Percentiles rank a stretch among this genome's conserved stretches.
Conservation (phyloP, 495 filamentous ascomycete genomes). For the Annulohypoxylon bovei region DNA sequence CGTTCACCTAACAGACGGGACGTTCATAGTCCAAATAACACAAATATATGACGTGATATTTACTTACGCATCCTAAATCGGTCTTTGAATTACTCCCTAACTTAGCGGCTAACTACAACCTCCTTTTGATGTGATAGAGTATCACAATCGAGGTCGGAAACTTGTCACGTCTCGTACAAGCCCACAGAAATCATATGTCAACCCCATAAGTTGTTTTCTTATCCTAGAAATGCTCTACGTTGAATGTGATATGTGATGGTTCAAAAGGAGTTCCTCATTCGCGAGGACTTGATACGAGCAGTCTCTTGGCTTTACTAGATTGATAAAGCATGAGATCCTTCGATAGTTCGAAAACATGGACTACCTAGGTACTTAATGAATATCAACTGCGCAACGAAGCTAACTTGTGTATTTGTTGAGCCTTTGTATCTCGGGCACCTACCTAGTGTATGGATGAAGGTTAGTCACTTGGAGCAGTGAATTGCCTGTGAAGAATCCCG, state of each 20-base stretch:
- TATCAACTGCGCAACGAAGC: not conserved
- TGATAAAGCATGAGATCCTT: not conserved
- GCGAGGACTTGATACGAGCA: not conserved
- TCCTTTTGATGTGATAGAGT: not conserved
- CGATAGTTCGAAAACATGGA: not conserved
- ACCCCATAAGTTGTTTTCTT: not conserved
- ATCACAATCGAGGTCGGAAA: not conserved
- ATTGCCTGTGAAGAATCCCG: no score
- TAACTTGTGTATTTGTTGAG: no score
- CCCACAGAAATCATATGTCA: not conserved
- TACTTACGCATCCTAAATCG: not conserved
- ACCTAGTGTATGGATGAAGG: no score
- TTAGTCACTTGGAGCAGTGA: no score
- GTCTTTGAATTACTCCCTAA: not conserved
- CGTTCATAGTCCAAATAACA: no score
- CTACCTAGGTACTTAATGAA: not conserved
- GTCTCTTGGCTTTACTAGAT: not conserved
- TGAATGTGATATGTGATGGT: not conserved
- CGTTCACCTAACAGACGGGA: no score
- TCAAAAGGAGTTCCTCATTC: not conserved
- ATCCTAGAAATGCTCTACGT: not conserved
- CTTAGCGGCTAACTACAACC: not conserved
- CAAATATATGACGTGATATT: not conserved
- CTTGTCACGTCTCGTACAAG: not conserved
- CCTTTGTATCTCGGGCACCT: not conserved